Conservation (phyloP, 148 eudicot genomes). For the Fagopyrum homotropicum region DNA sequence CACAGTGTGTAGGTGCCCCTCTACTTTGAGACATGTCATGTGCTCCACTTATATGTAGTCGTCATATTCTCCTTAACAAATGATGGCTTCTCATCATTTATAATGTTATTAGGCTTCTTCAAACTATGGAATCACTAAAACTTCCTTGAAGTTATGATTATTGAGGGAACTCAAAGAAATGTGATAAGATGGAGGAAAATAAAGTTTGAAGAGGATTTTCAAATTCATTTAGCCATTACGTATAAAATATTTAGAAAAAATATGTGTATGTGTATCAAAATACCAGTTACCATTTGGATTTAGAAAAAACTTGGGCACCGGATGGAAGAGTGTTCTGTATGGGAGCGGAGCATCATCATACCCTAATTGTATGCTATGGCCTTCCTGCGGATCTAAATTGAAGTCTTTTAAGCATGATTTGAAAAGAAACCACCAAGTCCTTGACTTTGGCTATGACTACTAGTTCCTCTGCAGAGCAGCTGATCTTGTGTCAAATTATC, state of each 20-base stretch:
- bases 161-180: not conserved
- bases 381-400: not conserved
- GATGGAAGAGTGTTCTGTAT: no score
- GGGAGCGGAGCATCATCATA: no score
- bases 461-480: constrained; percentile 98
- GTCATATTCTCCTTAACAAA: not conserved
- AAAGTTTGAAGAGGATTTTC: not conserved
- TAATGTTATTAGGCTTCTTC: not conserved
- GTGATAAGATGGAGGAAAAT: not conserved
- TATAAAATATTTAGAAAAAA: no score
- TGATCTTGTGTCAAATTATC: constrained; percentile 81
- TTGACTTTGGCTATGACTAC: constrained; percentile 17
- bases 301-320: no score
- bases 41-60: not conserved
- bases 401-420: not conserved
- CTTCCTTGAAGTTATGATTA: not conserved
- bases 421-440: not conserved
- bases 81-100: not conserved
- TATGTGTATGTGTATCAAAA: not conserved
- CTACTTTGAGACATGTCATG: not conserved
- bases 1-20: not conserved
- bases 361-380: not conserved
- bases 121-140: not conserved
- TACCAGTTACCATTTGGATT: no score
- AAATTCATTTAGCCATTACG: no score